These are phyloP conservation scores for Eucalyptus guilfoylei DNA, from an alignment of 345 rosid genomes.

Conservation along the genomic window DNA sequence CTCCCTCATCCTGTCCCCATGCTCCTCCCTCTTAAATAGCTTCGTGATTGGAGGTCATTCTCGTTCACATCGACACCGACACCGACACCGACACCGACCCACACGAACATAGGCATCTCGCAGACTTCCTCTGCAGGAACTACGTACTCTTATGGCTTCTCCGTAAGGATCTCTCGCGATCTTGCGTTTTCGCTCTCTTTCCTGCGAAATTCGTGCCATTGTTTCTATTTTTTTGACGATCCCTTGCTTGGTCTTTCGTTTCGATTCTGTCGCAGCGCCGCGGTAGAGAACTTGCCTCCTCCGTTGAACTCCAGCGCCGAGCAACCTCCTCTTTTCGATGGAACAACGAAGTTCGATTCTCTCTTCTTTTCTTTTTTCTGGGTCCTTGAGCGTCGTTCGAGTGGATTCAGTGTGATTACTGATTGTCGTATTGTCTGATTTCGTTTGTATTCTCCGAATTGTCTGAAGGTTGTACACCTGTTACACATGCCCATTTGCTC, in stretches of 20 bases:
- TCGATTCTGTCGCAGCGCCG: constrained; percentile 1
- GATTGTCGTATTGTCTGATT: neutral
- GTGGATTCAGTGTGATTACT: neutral
- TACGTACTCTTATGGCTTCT: constrained; percentile 10
- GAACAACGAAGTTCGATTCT: constrained; percentile 44
- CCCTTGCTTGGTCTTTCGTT: neutral
- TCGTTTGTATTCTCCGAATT: neutral
- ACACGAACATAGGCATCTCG: neutral
- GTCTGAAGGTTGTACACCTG: constrained; percentile 49
- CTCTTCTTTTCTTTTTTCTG: neutral
- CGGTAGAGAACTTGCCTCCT: constrained; percentile 35
- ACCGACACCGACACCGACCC: too few species aligned
- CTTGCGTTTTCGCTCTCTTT: neutral
- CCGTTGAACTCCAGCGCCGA: constrained; percentile 35
- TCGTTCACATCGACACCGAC: neutral
- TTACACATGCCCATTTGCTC: constrained; percentile 68
- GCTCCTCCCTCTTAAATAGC: neutral
- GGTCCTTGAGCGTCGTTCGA: neutral
- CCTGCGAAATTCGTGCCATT: neutral
- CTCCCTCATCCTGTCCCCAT: neutral
- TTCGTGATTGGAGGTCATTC: neutral
- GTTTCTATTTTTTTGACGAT: neutral
- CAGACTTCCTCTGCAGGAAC: neutral
- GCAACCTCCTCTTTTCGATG: constrained; percentile 66
- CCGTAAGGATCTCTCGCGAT: constrained; percentile 1